Evolutionary conservation across 164 flowering plant species (phyloP), one percentile per base, ranked within the genome.

Genomic region (Magnolia officinalis): DNA sequence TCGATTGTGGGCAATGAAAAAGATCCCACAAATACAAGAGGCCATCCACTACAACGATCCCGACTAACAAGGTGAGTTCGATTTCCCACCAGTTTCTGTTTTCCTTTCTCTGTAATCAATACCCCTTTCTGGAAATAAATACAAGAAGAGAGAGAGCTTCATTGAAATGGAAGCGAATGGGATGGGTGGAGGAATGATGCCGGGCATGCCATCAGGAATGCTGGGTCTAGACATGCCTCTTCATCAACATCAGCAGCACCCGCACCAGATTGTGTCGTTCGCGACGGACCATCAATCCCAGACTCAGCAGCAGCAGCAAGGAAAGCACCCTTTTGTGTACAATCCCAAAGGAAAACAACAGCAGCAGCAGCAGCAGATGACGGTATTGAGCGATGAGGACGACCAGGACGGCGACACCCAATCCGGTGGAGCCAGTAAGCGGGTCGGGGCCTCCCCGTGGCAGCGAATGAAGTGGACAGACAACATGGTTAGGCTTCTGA

Each of bases 401-500:
- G 83, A 79, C 16, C 55, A 73, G 75, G 68, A 66, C 20, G 18
- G 78, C 80, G 29, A 85, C 24, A 26, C 51, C 63, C 52, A n/a
- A 19, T 78, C 16, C 63, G 76, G 70, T 8, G 86, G 82, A 3
- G 88, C 85, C 58, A 82, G 78, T 13, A 85, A 81, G 84, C 80
- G 86, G 77, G 81, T 82, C 52, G 78, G 74, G 10, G 61, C 61
- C 13, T 91, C 95, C 1, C 92, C 88, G 0, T 92, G 97, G 95
- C 97, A 92, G 79, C 84, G 95, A 64, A 90, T 92, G 88, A 92
- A 92, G 73, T 92, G 97, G 97, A 91, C 92, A 10, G 97, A 90
- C 76, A 82, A 67, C 52, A 92, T 92, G 97, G 92, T 92, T 23
- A 86, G 84, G 82, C 78, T 88, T 7, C 78, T 92, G 16, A 86